Evolutionary conservation across 768 basidiomycete genomes (phyloP), one percentile per base, ranked within the genome.

Genomic region (Hebeloma cylindrosporum): DNA sequence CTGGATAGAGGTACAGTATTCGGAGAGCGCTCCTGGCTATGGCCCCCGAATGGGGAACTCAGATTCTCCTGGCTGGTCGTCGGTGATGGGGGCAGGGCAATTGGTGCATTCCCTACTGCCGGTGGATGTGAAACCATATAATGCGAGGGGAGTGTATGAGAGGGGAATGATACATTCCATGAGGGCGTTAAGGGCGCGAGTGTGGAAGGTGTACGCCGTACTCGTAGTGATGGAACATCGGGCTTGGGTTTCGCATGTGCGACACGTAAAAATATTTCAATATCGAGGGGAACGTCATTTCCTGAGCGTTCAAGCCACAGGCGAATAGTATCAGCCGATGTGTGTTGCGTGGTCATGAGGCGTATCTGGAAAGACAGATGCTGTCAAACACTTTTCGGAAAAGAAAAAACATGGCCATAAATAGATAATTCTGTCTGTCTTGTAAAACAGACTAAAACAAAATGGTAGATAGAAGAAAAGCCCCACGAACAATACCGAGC

Each of bases 291-390:
- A 5, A 82, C 79, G 4, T 65, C 73, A 40, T 72, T 68, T 13
- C 88, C 88, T 9, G 88, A 85, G 20, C 88, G 81, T 60, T 89
- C 87, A 0, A 91, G 73, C 88, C 88, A 91, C 8, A 91, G 73
- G 6, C 88, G 82, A 37, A 91, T 78, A 4, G 83, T 88, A 57
- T 91, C 88, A 20, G 88, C 78, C 21, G 86, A 85, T 7, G 83
- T 71, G 29, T 77, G 71, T 48, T 81, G 83, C 21, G 77, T 82
- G 16, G 87, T 87, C 32, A 82, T 69, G 30, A 90, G 77, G 14
- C 85, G 84, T 54, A 90, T 86, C 85, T 38, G 60, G 31, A 55
- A 40, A 51, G 37, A 20, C 17, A 47, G 50, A 49, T 44, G 38
- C 48, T 43, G 35, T 44, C 42, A 41, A 50, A 35, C 46, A 31